Conservation (phyloP, 257 asterid genomes). For the Jaltomata sinuosa region DNA sequence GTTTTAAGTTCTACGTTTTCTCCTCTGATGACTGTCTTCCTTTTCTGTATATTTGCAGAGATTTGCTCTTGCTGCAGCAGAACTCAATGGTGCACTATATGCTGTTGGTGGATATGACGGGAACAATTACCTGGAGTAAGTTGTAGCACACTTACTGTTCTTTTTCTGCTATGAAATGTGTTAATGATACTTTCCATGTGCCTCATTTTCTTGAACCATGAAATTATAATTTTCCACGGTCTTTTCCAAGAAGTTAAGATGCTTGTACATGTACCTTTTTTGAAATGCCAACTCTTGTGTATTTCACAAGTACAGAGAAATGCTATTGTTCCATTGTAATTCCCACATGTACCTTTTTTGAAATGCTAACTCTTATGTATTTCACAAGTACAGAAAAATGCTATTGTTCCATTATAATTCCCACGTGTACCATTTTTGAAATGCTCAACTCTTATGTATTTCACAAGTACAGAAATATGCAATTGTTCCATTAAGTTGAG, state of each 20-base stretch:
- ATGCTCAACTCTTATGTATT: background rate
- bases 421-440: background rate
- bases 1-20: background rate
- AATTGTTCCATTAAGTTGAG: background rate
- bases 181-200: background rate
- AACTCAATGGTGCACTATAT: conserved; percentile 67
- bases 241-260: background rate
- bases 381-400: background rate
- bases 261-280: background rate
- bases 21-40: background rate
- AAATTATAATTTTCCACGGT: background rate
- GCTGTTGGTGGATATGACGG: conserved; percentile 84
- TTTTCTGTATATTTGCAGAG: conserved; percentile 33
- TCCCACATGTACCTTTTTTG: background rate
- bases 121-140: conserved; percentile 59
- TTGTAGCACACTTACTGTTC: background rate
- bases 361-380: background rate
- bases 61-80: conserved; percentile 70
- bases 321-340: background rate
- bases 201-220: background rate
- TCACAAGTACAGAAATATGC: background rate
- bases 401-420: too few relatives aligned
- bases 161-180: background rate
- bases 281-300: background rate
- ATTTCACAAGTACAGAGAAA: background rate